Evolutionary conservation across 176 grass and related monocot species (phyloP).

Genomic region (Carex pumila): DNA sequence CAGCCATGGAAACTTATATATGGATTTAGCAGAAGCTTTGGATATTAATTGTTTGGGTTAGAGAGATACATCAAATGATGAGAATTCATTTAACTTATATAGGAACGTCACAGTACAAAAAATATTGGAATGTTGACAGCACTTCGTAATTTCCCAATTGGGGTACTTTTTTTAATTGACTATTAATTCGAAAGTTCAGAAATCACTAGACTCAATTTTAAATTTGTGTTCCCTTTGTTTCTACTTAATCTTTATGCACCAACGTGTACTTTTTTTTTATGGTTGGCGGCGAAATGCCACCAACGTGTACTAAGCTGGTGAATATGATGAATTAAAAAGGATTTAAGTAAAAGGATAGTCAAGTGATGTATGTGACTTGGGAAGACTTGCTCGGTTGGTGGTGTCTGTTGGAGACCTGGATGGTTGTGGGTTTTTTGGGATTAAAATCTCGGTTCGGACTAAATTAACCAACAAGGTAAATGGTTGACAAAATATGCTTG

Average conservation of each 20-base stretch:
- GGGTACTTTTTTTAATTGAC: neutral
- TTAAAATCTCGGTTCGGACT: neutral
- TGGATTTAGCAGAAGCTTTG: neutral
- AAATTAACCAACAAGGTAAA: neutral
- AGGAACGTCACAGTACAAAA: neutral
- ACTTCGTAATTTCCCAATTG: neutral
- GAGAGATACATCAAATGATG: neutral
- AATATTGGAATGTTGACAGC: neutral
- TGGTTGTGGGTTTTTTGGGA: neutral
- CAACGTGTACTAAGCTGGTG: neutral
- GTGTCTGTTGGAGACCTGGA: neutral
- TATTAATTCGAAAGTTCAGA: neutral
- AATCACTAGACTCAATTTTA: neutral
- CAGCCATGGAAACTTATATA: slow-evolving; percentile 22
- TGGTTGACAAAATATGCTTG: neutral
- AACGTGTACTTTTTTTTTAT: too few species aligned
- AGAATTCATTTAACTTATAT: neutral
- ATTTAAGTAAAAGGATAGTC: neutral
- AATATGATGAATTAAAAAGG: neutral
- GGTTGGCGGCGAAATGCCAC: too few species aligned
- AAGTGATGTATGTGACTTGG: neutral
- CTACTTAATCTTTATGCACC: neutral
- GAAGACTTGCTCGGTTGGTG: neutral
- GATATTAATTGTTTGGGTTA: neutral
- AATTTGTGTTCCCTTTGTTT: too few species aligned